Conservation (phyloP, 176 grass and related monocot species). For the Thalia dealbata region DNA sequence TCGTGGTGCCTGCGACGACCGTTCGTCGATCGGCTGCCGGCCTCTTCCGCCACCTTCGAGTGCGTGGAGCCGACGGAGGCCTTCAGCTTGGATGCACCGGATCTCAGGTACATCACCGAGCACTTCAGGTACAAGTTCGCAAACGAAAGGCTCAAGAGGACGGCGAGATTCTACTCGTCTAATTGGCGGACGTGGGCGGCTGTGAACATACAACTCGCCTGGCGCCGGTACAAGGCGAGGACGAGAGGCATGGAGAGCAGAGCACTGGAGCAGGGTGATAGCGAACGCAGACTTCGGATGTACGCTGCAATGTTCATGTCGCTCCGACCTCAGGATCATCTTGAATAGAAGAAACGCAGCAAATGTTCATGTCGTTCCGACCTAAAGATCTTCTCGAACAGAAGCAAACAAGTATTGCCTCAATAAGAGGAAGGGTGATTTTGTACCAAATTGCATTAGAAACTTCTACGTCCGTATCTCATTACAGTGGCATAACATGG, state of each 20-base stretch:
- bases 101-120: slow-evolving; percentile 89
- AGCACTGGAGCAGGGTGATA: slow-evolving; percentile 24
- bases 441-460: too few relatives aligned
- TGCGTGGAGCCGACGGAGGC: slow-evolving; percentile 69
- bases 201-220: slow-evolving; percentile 93
- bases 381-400: slow-evolving; percentile 93
- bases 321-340: slow-evolving; percentile 83
- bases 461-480: too few relatives aligned
- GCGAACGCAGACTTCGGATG: slow-evolving; percentile 56
- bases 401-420: neutral
- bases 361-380: slow-evolving; percentile 94
- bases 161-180: slow-evolving; percentile 85
- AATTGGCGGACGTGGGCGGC: slow-evolving; percentile 95
- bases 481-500: too few relatives aligned
- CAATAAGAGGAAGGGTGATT: too few relatives aligned
- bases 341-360: slow-evolving; percentile 41
- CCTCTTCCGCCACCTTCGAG: slow-evolving; percentile 77
- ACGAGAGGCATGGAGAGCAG: slow-evolving; percentile 7
- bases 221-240: slow-evolving; percentile 56
- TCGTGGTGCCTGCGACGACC: slow-evolving; percentile 86
- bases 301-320: slow-evolving; percentile 98
- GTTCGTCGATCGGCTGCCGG: slow-evolving; percentile 56
- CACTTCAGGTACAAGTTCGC: slow-evolving; percentile 95
- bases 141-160: slow-evolving; percentile 83
- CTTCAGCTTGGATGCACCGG: slow-evolving; percentile 56